Conservation (phyloP, 306 rosid genomes). For the Urtica urens region DNA sequence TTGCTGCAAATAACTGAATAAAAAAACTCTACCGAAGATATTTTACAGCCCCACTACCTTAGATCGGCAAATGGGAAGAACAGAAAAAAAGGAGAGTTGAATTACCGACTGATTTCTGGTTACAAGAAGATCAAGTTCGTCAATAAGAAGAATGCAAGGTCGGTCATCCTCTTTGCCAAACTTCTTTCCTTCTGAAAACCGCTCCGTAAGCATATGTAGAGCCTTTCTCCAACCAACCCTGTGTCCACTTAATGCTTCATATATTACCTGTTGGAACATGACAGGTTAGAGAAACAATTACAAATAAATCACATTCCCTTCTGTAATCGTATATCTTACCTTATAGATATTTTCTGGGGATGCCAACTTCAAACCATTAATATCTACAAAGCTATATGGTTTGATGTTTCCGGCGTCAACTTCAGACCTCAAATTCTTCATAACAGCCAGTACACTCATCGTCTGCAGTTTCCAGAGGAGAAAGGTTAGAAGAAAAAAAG, state of each 20-base stretch:
- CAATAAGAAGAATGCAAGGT: slow-evolving; percentile 90
- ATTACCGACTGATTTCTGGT: slow-evolving; percentile 95
- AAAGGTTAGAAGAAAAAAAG: slow-evolving; percentile 2
- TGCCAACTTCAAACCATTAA: slow-evolving; percentile 88
- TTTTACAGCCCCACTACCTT: slow-evolving; percentile 26
- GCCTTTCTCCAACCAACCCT: slow-evolving; percentile 93
- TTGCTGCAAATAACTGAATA: no score
- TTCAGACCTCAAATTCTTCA: slow-evolving; percentile 74
- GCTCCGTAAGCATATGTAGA: slow-evolving; percentile 62
- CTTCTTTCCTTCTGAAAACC: slow-evolving; percentile 66
- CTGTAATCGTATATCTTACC: slow-evolving; percentile 41
- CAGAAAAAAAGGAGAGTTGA: slow-evolving; percentile 10
- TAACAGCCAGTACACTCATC: slow-evolving; percentile 70
- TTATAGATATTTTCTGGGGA: slow-evolving; percentile 78
- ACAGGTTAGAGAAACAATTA: slow-evolving; percentile 7
- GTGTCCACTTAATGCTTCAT: slow-evolving; percentile 80
- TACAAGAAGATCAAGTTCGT: slow-evolving; percentile 93
- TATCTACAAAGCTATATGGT: slow-evolving; percentile 86
- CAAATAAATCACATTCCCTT: no score
- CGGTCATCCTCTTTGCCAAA: slow-evolving; percentile 48
- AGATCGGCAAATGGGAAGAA: no score
- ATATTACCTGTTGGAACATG: slow-evolving; percentile 54
- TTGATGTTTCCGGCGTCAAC: slow-evolving; percentile 65
- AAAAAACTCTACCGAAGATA: no score
- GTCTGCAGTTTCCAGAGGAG: slow-evolving; percentile 51